phyloP scores from a whole-genome alignment of 163 green algal genomes.

The Scenedesmus sp. region DNA sequence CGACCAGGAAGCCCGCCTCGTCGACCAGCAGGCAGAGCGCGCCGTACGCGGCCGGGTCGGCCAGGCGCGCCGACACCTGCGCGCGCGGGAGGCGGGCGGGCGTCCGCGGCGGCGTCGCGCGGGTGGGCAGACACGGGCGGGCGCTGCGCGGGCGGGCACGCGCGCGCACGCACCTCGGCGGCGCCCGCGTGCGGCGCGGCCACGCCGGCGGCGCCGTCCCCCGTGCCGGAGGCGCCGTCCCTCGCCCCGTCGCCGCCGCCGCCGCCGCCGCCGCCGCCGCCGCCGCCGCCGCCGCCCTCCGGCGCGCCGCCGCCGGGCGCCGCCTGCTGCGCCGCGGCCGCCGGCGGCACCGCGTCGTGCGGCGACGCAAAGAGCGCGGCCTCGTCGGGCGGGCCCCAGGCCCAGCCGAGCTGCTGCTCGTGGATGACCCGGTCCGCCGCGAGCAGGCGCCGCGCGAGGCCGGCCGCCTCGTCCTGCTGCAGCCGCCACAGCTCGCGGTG shows the following conservation, averaged over 20 bases:
- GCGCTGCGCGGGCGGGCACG: no score
- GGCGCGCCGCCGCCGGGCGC: neutral
- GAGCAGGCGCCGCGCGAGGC: constrained; percentile 68
- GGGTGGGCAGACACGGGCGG: neutral
- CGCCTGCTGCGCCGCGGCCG: constrained; percentile 9
- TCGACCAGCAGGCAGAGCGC: constrained; percentile 68
- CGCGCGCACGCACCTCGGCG: no score
- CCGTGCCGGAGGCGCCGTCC: no score
- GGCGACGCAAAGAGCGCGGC: constrained; percentile 58
- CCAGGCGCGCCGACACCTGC: constrained; percentile 53
- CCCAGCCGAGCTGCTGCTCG: constrained; percentile 83
- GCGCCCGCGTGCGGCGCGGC: no score
- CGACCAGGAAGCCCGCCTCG: constrained; percentile 80
- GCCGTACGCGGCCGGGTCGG: constrained; percentile 46
- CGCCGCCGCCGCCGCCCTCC: neutral
- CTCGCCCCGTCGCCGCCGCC: no score
- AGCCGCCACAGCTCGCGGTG: constrained; percentile 73
- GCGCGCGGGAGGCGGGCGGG: neutral
- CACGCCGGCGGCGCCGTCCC: no score
- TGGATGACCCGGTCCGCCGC: constrained; percentile 72
- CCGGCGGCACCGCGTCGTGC: constrained; percentile 10
- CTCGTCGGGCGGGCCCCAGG: constrained; percentile 71
- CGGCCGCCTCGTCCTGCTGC: constrained; percentile 71
- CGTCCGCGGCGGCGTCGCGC: neutral
- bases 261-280: neutral